Conservation (phyloP, 129 eudicot genomes). For the Chrysanthemum lavandulifolium region DNA sequence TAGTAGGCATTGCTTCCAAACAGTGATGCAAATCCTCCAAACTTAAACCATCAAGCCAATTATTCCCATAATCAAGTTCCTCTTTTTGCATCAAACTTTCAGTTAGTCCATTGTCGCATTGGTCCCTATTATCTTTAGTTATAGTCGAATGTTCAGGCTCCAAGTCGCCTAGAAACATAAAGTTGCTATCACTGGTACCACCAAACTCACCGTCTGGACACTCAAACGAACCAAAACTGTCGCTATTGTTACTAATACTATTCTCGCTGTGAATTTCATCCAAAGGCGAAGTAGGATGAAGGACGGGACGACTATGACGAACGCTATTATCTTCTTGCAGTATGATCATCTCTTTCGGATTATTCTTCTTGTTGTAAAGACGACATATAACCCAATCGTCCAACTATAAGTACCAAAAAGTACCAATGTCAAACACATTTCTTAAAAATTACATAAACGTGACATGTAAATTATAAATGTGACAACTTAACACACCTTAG, state of each 20-base stretch:
- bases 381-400: conserved; percentile 42
- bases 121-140: background rate
- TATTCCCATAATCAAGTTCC: conserved; percentile 18
- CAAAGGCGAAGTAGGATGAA: conserved; percentile 12
- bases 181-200: conserved; percentile 23
- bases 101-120: background rate
- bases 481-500: conserved; percentile 10
- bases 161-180: background rate
- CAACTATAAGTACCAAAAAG: conserved; percentile 22
- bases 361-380: conserved; percentile 39
- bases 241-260: conserved; percentile 24
- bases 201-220: conserved; percentile 26
- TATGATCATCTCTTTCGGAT: conserved; percentile 21
- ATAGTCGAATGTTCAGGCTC: background rate
- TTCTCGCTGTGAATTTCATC: conserved; percentile 14
- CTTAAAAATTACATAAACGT: too few relatives aligned
- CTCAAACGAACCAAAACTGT: conserved; percentile 25
- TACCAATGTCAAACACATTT: background rate
- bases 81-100: conserved; percentile 13
- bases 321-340: background rate
- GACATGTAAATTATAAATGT: background rate
- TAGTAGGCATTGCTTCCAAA: conserved; percentile 30
- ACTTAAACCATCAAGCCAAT: conserved; percentile 31
- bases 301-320: background rate
- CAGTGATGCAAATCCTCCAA: conserved; percentile 30